These are phyloP conservation scores for Metarhizium sp. DNA, from an alignment of 2,329 filamentous ascomycete species.

Conservation along the genomic window DNA sequence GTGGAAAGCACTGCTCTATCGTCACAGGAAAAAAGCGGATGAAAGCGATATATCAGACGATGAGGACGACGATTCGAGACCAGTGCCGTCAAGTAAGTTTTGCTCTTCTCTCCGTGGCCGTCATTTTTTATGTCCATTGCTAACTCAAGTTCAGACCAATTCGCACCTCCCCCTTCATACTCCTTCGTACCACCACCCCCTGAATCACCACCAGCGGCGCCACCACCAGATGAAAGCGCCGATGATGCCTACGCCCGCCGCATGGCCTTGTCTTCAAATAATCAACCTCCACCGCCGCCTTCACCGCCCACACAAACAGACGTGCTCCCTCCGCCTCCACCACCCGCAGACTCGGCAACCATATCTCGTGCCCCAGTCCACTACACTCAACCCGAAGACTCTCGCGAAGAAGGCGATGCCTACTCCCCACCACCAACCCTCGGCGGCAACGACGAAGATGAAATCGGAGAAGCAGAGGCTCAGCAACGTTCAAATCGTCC, in stretches of 20 bases:
- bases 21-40: slow-evolving; percentile 46
- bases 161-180: slow-evolving; percentile 49
- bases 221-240: slow-evolving; percentile 51
- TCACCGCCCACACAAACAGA: slow-evolving; percentile 16
- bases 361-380: slow-evolving; percentile 73
- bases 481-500: slow-evolving; percentile 54
- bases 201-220: slow-evolving; percentile 30
- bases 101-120: neutral
- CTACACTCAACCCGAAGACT: slow-evolving; percentile 38
- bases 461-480: slow-evolving; percentile 20
- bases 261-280: slow-evolving; percentile 43
- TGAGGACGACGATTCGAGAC: slow-evolving; percentile 22
- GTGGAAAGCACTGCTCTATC: slow-evolving; percentile 77
- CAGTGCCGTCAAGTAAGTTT: slow-evolving; percentile 23
- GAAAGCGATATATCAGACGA: slow-evolving; percentile 32
- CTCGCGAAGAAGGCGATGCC: slow-evolving; percentile 26
- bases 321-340: slow-evolving; percentile 28
- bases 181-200: slow-evolving; percentile 47
- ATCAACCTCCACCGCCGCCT: slow-evolving; percentile 23
- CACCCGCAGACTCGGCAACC: slow-evolving; percentile 39
- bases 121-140: neutral
- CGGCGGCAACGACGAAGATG: slow-evolving; percentile 25
- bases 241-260: slow-evolving; percentile 62
- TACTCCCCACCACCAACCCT: slow-evolving; percentile 38
- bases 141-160: slow-evolving; percentile 35